phyloP scores from a whole-genome alignment of 805 yeast species.

The Lipomyces chichibuensis region DNA sequence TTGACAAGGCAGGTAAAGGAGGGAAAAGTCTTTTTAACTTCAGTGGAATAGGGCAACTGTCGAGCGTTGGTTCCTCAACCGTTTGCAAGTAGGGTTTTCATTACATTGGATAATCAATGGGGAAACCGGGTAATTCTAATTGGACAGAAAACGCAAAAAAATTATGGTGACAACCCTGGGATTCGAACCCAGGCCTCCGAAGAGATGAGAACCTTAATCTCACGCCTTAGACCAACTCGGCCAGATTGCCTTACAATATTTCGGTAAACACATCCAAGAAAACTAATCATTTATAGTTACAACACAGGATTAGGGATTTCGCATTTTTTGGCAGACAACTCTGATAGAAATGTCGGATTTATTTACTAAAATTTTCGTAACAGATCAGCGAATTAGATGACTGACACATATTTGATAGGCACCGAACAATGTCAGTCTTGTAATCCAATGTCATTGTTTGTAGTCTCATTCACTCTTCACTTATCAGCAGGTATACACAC shows the following conservation, averaged over 20 bases:
- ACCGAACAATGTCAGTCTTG: no score
- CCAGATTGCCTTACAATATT: slow-evolving; percentile 73
- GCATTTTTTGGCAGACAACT: no score
- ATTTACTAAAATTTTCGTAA: no score
- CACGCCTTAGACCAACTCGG: slow-evolving; percentile 75
- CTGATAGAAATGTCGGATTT: no score
- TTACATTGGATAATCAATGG: background rate
- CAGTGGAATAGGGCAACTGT: background rate
- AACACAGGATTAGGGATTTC: no score
- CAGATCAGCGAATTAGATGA: no score
- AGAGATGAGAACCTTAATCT: slow-evolving; percentile 80
- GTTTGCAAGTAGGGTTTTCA: background rate
- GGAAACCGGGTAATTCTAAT: background rate
- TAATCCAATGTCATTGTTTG: no score
- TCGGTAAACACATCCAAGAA: no score
- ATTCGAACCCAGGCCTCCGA: slow-evolving; percentile 87
- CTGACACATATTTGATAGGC: no score
- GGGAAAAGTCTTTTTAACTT: background rate
- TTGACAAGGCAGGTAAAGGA: background rate
- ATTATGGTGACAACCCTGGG: slow-evolving; percentile 76
- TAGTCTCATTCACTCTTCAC: background rate
- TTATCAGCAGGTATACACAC: background rate
- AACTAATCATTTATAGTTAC: no score
- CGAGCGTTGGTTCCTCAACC: no score
- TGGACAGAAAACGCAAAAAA: slow-evolving; percentile 37